Percentiles rank a stretch among this genome's conserved stretches.
phyloP scores from a whole-genome alignment of 1,284 basidiomycete species.

The Blastosporella zonata region DNA sequence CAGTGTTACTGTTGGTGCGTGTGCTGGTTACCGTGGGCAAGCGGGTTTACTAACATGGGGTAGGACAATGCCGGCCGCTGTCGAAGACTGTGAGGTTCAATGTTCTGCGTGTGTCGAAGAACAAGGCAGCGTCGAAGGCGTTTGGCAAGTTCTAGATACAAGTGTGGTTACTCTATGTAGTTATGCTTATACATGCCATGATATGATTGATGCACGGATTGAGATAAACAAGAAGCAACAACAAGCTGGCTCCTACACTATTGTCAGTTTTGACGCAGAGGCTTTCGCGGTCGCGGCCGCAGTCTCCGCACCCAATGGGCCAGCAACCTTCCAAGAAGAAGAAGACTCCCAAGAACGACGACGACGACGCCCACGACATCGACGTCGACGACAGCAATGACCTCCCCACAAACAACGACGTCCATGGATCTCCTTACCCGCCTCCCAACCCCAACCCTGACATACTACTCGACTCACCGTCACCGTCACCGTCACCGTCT shows the following conservation, averaged over 20 bases:
- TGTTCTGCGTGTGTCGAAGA: slow-evolving; percentile 89
- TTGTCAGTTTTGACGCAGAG: slow-evolving; percentile 71
- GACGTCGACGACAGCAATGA: slow-evolving; percentile 33
- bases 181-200: slow-evolving; percentile 10
- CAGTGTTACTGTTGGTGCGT: slow-evolving; percentile 91
- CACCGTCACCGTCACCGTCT: slow-evolving; percentile 32
- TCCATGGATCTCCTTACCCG: slow-evolving; percentile 36
- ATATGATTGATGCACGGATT: not conserved
- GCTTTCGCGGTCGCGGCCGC: slow-evolving; percentile 65
- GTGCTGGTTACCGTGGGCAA: not conserved
- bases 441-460: slow-evolving; percentile 31
- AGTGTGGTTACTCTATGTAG: slow-evolving; percentile 15
- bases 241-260: slow-evolving; percentile 77
- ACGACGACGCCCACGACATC: slow-evolving; percentile 30
- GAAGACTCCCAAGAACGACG: slow-evolving; percentile 45
- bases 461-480: slow-evolving; percentile 12
- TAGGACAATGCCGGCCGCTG: slow-evolving; percentile 96
- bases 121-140: slow-evolving; percentile 83
- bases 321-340: slow-evolving; percentile 71
- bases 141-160: slow-evolving; percentile 97
- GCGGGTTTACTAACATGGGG: not conserved
- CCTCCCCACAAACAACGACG: slow-evolving; percentile 32
- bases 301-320: slow-evolving; percentile 74
- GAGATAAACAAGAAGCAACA: slow-evolving; percentile 25
- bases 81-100: slow-evolving; percentile 99